phyloP scores from a whole-genome alignment of 176 grass and related monocot genomes.

The Bromus sterilis region DNA sequence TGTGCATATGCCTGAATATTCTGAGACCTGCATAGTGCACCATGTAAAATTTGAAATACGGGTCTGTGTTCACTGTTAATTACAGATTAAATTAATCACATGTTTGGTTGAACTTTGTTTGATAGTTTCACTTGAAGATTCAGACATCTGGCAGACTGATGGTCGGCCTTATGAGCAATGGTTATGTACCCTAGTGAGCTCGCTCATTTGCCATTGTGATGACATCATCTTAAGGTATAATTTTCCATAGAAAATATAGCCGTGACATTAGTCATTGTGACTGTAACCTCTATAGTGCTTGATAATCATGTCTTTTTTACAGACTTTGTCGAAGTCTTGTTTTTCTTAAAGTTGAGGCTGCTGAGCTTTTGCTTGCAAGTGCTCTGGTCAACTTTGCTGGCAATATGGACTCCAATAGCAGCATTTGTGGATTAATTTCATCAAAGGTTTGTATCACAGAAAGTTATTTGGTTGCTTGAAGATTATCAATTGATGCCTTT shows the following conservation, averaged over 20 bases:
- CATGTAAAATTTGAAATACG: background rate
- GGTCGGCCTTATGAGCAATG: constrained; percentile 59
- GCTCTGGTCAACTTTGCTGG: constrained; percentile 62
- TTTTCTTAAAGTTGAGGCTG: constrained; percentile 66
- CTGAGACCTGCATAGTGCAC: background rate
- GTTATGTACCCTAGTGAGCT: constrained; percentile 79
- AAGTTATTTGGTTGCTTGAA: constrained; percentile 14
- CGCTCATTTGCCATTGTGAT: constrained; percentile 78
- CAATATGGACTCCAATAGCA: constrained; percentile 44
- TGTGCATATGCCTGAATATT: background rate
- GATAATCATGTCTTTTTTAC: constrained; percentile 21
- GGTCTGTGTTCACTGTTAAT: background rate
- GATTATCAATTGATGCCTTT: constrained; percentile 13
- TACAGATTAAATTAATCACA: background rate
- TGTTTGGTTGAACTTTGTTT: constrained; percentile 21
- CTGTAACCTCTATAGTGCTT: background rate
- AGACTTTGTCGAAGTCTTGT: constrained; percentile 90
- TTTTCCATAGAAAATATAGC: constrained; percentile 24
- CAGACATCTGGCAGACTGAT: constrained; percentile 66
- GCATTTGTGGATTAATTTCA: constrained; percentile 65
- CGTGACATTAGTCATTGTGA: constrained; percentile 11
- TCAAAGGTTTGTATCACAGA: constrained; percentile 36
- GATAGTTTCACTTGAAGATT: constrained; percentile 62
- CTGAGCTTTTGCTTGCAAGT: constrained; percentile 82
- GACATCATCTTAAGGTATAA: constrained; percentile 73